These are phyloP conservation scores for Tolypocladium nubicola DNA, from an alignment of 2,329 filamentous ascomycete genomes.

Conservation along the genomic window DNA sequence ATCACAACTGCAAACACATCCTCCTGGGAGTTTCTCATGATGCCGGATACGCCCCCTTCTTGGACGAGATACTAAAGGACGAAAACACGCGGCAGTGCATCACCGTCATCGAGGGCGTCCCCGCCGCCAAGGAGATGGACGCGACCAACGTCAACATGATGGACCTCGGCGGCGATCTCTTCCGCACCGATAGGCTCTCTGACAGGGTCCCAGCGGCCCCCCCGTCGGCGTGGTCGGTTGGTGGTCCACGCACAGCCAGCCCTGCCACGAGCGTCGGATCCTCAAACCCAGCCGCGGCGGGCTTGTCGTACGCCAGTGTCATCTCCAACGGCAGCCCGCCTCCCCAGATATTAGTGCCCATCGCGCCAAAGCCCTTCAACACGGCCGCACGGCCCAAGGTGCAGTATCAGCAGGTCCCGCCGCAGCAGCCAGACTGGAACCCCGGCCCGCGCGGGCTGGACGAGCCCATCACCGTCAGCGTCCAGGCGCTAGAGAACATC, in stretches of 20 bases:
- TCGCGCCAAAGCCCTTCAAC: slow-evolving; percentile 16
- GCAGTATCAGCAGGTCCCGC: slow-evolving; percentile 13
- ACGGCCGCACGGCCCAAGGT: slow-evolving; percentile 1
- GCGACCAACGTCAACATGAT: slow-evolving; percentile 35
- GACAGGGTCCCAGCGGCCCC: slow-evolving; percentile 16
- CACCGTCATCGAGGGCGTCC: slow-evolving; percentile 42
- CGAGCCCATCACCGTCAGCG: slow-evolving; percentile 34
- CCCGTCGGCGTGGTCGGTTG: neutral
- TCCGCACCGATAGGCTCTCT: slow-evolving; percentile 42
- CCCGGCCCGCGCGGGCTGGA: slow-evolving; percentile 46
- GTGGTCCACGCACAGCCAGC: slow-evolving; percentile 4
- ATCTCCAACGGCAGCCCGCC: slow-evolving; percentile 31
- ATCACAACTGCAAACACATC: slow-evolving; percentile 51
- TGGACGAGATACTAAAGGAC: slow-evolving; percentile 42
- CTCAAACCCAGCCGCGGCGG: slow-evolving; percentile 3
- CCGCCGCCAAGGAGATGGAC: slow-evolving; percentile 37
- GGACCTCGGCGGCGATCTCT: slow-evolving; percentile 35
- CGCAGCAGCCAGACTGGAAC: slow-evolving; percentile 32
- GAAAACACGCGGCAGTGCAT: slow-evolving; percentile 31
- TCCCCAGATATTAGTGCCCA: slow-evolving; percentile 28
- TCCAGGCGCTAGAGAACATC: slow-evolving; percentile 37
- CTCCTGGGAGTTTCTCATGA: slow-evolving; percentile 53
- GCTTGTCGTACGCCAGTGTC: slow-evolving; percentile 29
- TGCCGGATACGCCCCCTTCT: slow-evolving; percentile 46
- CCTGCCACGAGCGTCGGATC: slow-evolving; percentile 7